Evolutionary conservation across 2,329 filamentous ascomycete genomes (phyloP).

Genomic region (Macrophomina phaseolina): DNA sequence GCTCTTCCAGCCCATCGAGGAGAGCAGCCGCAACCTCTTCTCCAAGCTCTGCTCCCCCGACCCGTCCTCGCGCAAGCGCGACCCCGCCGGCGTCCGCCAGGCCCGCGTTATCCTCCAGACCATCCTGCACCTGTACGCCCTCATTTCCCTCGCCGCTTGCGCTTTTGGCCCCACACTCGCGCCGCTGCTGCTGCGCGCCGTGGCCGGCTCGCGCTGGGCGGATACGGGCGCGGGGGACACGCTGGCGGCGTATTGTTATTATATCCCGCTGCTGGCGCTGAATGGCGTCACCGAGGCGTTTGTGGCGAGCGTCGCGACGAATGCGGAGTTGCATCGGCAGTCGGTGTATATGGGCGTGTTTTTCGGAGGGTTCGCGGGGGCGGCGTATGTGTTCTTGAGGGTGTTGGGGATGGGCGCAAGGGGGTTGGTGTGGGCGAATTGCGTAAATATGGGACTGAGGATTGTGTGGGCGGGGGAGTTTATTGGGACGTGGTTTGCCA

Average conservation of each 20-base stretch:
- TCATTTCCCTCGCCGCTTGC: constrained; percentile 73
- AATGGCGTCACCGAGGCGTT: constrained; percentile 95
- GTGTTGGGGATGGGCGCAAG: constrained; percentile 72
- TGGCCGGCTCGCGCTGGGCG: constrained; percentile 81
- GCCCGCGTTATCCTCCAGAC: constrained; percentile 61
- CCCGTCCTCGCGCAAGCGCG: constrained; percentile 22
- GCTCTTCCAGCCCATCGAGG: constrained; percentile 93
- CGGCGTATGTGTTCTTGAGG: constrained; percentile 77
- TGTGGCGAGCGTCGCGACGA: constrained; percentile 82
- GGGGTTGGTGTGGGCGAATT: constrained; percentile 86
- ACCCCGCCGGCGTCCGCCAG: constrained; percentile 38
- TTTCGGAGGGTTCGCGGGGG: constrained; percentile 74
- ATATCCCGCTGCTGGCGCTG: constrained; percentile 87
- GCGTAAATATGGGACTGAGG: constrained; percentile 85
- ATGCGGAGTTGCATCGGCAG: constrained; percentile 76
- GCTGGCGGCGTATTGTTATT: constrained; percentile 84
- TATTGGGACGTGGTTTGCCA: constrained; percentile 56
- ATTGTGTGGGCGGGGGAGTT: constrained; percentile 82
- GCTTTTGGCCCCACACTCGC: constrained; percentile 77
- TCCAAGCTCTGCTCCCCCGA: constrained; percentile 71
- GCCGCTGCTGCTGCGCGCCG: constrained; percentile 71
- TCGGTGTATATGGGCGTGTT: constrained; percentile 85
- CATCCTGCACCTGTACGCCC: constrained; percentile 73
- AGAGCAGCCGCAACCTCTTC: constrained; percentile 89
- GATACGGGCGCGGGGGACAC: constrained; percentile 74